Percentiles rank a stretch among this genome's conserved stretches.
phyloP scores from a whole-genome alignment of 192 early-diverging fungal genomes.

The Backusella liffmaniae region DNA sequence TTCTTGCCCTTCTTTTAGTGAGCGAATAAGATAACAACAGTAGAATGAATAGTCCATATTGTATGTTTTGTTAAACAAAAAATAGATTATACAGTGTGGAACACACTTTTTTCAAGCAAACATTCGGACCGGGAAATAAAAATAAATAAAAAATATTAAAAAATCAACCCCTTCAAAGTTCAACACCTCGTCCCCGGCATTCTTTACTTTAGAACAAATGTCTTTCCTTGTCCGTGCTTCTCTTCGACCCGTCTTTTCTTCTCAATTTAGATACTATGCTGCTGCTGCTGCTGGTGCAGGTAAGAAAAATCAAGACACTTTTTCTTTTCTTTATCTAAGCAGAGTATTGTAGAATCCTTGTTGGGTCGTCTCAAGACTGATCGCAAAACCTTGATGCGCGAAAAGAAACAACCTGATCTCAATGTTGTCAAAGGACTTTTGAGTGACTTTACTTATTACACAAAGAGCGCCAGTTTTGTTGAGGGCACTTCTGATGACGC shows the following conservation, averaged over 20 bases:
- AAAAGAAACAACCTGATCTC: slow-evolving; percentile 62
- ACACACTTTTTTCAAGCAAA: background rate
- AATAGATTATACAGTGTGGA: background rate
- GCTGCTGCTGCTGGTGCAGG: background rate
- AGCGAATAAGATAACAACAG: slow-evolving; percentile 23
- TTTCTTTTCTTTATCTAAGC: background rate
- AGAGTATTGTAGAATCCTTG: slow-evolving; percentile 10
- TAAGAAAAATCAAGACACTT: background rate
- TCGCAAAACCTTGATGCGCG: slow-evolving; percentile 78
- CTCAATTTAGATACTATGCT: background rate
- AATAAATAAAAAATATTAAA: background rate
- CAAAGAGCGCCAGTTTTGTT: slow-evolving; percentile 56
- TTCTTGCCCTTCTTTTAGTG: background rate
- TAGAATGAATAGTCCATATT: slow-evolving; percentile 17
- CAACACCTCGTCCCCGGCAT: background rate
- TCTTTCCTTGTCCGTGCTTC: background rate
- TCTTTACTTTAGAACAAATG: background rate
- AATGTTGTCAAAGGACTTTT: slow-evolving; percentile 73
- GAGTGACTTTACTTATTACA: slow-evolving; percentile 75
- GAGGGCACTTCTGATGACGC: slow-evolving; percentile 50
- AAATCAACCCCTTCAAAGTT: background rate
- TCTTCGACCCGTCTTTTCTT: background rate
- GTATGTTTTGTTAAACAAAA: too few species aligned
- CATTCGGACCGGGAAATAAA: background rate
- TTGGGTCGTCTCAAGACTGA: slow-evolving; percentile 64